A percentile compares a stretch with the other conserved stretches of the same genome.
Conservation (phyloP, 2,329 filamentous ascomycete species). For the Colletotrichum chlorophyti region DNA sequence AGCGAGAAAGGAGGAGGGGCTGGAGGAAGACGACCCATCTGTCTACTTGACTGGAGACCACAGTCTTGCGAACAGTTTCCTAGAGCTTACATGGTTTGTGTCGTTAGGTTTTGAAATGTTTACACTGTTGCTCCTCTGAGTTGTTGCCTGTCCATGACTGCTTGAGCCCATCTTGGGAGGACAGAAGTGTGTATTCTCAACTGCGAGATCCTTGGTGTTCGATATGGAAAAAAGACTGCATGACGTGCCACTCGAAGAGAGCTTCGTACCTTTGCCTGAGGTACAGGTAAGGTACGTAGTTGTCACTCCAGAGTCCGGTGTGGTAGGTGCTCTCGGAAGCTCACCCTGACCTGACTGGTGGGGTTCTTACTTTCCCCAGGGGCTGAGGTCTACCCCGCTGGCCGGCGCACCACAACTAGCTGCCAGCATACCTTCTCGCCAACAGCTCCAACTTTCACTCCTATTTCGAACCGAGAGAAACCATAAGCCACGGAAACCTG, state of each 20-base stretch:
- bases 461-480: slow-evolving; percentile 9
- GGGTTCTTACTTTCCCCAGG: slow-evolving; percentile 12
- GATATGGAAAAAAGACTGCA: no score
- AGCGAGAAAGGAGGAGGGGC: neutral
- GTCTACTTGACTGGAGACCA: no score
- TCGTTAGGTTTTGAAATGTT: slow-evolving; percentile 17
- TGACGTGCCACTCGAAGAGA: slow-evolving; percentile 1
- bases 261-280: neutral
- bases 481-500: no score
- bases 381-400: slow-evolving; percentile 17
- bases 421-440: slow-evolving; percentile 5
- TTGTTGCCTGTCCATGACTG: no score
- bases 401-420: no score
- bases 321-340: slow-evolving; percentile 18
- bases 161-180: no score
- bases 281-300: no score
- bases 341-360: slow-evolving; percentile 10
- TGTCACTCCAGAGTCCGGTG: no score
- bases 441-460: slow-evolving; percentile 9
- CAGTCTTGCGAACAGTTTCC: slow-evolving; percentile 26
- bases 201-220: no score
- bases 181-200: no score
- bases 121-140: slow-evolving; percentile 6
- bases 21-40: slow-evolving; percentile 12
- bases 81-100: slow-evolving; percentile 28